Conservation (phyloP, 176 grass and related monocot genomes). For the Triticum dicoccoides region DNA sequence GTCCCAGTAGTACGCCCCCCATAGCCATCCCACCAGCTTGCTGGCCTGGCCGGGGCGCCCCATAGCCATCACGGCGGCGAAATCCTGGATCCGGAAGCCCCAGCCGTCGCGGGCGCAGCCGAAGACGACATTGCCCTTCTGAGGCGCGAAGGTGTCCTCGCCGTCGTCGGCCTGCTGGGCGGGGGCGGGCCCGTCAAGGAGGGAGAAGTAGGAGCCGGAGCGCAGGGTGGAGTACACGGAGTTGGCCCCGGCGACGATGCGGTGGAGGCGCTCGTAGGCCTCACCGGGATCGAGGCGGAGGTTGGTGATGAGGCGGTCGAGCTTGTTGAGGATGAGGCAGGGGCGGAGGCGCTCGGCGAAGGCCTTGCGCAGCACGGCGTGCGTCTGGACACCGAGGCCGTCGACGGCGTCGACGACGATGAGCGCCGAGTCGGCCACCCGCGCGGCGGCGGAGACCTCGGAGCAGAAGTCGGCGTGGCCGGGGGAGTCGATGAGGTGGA, state of each 20-base stretch:
- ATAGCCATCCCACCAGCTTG: constrained; percentile 57
- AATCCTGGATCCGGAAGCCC: constrained; percentile 80
- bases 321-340: constrained; percentile 95
- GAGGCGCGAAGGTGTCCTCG: constrained; percentile 77
- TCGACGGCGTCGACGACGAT: constrained; percentile 82
- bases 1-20: constrained; percentile 70
- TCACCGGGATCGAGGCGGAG: constrained; percentile 65
- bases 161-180: constrained; percentile 47
- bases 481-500: constrained; percentile 94
- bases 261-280: constrained; percentile 67
- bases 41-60: neutral
- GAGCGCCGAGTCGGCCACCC: constrained; percentile 73
- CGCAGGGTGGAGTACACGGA: constrained; percentile 70
- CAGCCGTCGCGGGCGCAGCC: constrained; percentile 83
- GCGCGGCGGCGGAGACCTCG: constrained; percentile 85
- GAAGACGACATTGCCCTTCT: constrained; percentile 89
- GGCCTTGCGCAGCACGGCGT: constrained; percentile 81
- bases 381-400: constrained; percentile 85
- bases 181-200: constrained; percentile 40
- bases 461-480: constrained; percentile 96
- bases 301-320: constrained; percentile 85
- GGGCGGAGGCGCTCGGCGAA: constrained; percentile 79
- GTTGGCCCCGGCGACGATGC: constrained; percentile 73
- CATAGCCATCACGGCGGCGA: constrained; percentile 56
- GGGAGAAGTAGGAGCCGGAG: constrained; percentile 84